These are phyloP conservation scores for Canariomyces notabilis DNA, from an alignment of 2,329 filamentous ascomycete genomes.

Conservation along the genomic window DNA sequence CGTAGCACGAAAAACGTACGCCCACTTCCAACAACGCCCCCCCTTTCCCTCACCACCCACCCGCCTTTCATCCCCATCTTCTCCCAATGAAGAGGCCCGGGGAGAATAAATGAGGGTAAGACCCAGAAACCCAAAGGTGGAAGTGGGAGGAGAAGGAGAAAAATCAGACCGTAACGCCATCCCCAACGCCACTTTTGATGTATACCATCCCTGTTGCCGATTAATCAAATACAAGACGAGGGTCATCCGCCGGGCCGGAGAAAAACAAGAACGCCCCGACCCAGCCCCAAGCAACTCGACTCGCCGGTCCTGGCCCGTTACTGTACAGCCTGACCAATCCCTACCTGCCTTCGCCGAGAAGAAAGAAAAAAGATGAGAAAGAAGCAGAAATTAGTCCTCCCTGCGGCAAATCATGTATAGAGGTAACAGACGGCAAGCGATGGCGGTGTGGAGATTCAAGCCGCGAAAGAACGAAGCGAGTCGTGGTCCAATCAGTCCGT, in stretches of 20 bases:
- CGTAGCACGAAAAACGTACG: neutral
- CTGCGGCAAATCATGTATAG: neutral
- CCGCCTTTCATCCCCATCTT: too few relatives aligned
- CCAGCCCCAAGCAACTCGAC: neutral
- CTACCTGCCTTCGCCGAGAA: slow-evolving; percentile 4
- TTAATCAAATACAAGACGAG: neutral
- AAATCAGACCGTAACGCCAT: neutral
- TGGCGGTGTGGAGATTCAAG: too few relatives aligned
- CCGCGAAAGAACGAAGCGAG: too few relatives aligned
- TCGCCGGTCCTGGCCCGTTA: slow-evolving; percentile 11
- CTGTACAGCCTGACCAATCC: slow-evolving; percentile 14
- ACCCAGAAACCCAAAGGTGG: too few relatives aligned
- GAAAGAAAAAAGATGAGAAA: neutral
- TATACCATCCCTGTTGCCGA: neutral
- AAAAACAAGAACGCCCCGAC: neutral
- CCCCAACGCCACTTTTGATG: neutral
- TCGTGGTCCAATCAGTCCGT: too few relatives aligned
- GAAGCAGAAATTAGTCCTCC: neutral
- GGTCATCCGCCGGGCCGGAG: too few relatives aligned
- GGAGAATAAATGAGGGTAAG: too few relatives aligned
- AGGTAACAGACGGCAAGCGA: neutral
- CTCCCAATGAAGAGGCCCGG: too few relatives aligned
- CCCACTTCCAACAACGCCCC: neutral
- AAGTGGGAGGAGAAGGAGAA: too few relatives aligned
- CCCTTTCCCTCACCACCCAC: neutral